phyloP scores from a whole-genome alignment of 805 yeast genomes.

The Wickerhamomyces hampshirensis region DNA sequence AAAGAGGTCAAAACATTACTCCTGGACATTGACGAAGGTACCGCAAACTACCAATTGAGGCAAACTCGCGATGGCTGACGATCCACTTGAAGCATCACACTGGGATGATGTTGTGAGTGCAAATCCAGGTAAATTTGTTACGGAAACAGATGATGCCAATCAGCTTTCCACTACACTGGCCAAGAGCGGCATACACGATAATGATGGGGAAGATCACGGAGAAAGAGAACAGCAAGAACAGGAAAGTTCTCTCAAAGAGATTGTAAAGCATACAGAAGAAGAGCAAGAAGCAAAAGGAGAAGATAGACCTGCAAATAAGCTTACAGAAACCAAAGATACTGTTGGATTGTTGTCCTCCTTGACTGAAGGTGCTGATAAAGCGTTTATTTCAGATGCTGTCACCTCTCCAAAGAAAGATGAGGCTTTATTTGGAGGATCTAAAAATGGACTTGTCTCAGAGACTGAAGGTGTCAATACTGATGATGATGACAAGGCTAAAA shows the following conservation, averaged over 20 bases:
- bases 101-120: slow-evolving; percentile 56
- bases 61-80: slow-evolving; percentile 27
- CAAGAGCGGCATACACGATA: slow-evolving; percentile 8
- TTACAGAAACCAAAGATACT: slow-evolving; percentile 16
- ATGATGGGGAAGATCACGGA: slow-evolving; percentile 2
- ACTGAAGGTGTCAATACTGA: slow-evolving; percentile 2
- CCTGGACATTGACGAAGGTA: no score
- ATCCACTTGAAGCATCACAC: slow-evolving; percentile 48
- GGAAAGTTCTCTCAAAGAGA: no score
- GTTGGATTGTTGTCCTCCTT: slow-evolving; percentile 38
- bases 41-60: no score
- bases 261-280: slow-evolving; percentile 2
- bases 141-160: slow-evolving; percentile 7
- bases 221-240: slow-evolving; percentile 3
- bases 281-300: slow-evolving; percentile 2
- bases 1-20: no score
- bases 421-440: slow-evolving; percentile 29
- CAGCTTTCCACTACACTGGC: slow-evolving; percentile 20
- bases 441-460: slow-evolving; percentile 9
- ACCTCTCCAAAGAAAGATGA: slow-evolving; percentile 27
- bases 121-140: slow-evolving; percentile 19
- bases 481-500: slow-evolving; percentile 7
- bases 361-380: slow-evolving; percentile 31
- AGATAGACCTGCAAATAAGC: no score
- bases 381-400: slow-evolving; percentile 12